phyloP scores from a whole-genome alignment of 495 filamentous ascomycete species.

The Glarea lozoyensis region DNA sequence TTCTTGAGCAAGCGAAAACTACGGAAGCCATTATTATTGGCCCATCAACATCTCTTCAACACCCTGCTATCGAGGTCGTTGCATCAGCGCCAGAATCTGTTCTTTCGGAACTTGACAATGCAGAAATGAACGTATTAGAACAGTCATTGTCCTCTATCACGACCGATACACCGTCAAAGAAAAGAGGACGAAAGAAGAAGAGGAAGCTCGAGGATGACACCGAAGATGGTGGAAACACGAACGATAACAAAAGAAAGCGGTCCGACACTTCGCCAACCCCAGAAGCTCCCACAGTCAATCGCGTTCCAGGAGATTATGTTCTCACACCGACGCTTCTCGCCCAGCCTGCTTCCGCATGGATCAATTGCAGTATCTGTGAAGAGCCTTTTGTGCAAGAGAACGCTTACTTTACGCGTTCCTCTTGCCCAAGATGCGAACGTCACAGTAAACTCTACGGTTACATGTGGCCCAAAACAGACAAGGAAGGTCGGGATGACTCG shows the following conservation, averaged over 20 bases:
- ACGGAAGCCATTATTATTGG: conserved; percentile 9
- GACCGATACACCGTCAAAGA: not conserved
- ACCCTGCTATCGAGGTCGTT: conserved; percentile 13
- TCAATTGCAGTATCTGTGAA: conserved; percentile 76
- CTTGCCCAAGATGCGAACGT: conserved; percentile 87
- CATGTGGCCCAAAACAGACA: conserved; percentile 90
- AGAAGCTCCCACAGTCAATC: conserved; percentile 27
- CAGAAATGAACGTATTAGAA: too few relatives aligned
- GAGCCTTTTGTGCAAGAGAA: conserved; percentile 76
- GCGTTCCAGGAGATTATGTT: conserved; percentile 69
- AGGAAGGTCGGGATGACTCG: conserved; percentile 57
- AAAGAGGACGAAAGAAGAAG: conserved; percentile 1
- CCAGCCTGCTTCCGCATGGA: conserved; percentile 70
- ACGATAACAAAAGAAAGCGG: not conserved
- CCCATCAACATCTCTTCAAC: conserved; percentile 5
- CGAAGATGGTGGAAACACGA: not conserved
- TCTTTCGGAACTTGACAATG: not conserved
- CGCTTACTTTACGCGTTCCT: conserved; percentile 72
- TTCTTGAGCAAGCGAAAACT: conserved; percentile 7
- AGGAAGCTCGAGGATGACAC: not conserved
- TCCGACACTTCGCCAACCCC: conserved; percentile 1
- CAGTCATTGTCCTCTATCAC: too few relatives aligned
- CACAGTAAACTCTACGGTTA: conserved; percentile 95
- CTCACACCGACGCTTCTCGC: conserved; percentile 64
- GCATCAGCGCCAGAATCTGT: conserved; percentile 11